These are phyloP conservation scores for Closterium sp. DNA, from an alignment of 139 green algal genomes.

Conservation along the genomic window DNA sequence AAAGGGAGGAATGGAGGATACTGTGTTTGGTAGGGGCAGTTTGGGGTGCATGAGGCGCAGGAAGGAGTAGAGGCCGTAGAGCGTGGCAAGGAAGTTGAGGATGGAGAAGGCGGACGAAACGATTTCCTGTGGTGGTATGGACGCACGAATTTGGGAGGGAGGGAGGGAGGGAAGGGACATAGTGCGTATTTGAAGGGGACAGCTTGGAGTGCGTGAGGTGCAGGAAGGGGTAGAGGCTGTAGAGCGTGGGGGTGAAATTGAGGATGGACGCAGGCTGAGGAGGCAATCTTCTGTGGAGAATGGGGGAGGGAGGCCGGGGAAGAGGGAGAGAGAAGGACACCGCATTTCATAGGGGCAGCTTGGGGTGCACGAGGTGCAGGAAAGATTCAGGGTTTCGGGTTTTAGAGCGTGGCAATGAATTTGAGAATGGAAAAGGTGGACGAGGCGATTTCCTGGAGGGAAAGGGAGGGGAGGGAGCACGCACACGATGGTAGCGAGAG, in stretches of 20 bases:
- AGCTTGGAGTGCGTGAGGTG: constrained; percentile 11
- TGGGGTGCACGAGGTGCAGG: neutral
- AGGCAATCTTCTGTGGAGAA: constrained; percentile 65
- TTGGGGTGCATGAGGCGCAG: neutral
- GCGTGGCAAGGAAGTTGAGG: too few species aligned
- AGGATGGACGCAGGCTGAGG: constrained; percentile 67
- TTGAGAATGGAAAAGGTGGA: neutral
- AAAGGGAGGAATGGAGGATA: neutral
- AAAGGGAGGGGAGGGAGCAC: neutral
- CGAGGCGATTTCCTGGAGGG: too few species aligned
- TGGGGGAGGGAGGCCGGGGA: neutral
- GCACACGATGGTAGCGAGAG: neutral
- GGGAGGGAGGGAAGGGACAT: constrained; percentile 51
- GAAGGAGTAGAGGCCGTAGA: constrained; percentile 7
- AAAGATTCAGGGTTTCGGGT: neutral
- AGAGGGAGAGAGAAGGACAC: neutral
- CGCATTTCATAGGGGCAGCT: neutral
- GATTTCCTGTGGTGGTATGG: constrained; percentile 41
- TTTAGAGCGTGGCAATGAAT: neutral
- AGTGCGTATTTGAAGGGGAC: too few species aligned
- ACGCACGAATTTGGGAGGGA: neutral
- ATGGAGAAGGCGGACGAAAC: too few species aligned
- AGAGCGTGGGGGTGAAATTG: constrained; percentile 69
- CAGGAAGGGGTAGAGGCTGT: constrained; percentile 16
- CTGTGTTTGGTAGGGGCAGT: too few species aligned